Evolutionary conservation across 2,329 filamentous ascomycete species (phyloP).

Genomic region (Fusarium napiforme): DNA sequence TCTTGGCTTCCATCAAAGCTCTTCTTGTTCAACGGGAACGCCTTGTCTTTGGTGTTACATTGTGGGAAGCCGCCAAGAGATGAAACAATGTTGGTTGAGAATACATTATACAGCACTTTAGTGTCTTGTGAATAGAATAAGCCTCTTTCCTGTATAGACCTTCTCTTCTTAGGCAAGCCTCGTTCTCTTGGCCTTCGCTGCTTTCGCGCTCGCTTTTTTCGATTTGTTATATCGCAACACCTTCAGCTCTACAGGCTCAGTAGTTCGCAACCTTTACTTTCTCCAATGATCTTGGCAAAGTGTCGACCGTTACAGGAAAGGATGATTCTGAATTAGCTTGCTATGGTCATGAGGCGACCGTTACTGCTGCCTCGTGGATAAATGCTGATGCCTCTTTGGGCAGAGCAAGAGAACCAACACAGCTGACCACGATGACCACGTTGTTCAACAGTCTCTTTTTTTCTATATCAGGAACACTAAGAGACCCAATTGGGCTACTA

Average conservation of each 20-base stretch:
- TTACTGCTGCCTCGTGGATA: background rate
- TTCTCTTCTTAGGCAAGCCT: background rate
- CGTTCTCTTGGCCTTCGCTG: background rate
- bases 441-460: background rate
- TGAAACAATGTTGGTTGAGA: background rate
- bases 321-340: background rate
- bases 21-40: background rate
- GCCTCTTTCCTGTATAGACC: background rate
- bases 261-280: background rate
- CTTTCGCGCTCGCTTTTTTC: background rate
- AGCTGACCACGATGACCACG: background rate
- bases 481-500: background rate
- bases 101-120: background rate
- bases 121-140: background rate
- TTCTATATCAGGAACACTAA: background rate
- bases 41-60: background rate
- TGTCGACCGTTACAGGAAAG: background rate
- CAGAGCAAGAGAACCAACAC: background rate
- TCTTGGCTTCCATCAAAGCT: constrained; percentile 16
- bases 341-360: background rate
- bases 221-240: background rate
- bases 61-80: background rate
- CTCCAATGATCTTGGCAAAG: background rate
- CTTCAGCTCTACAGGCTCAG: background rate
- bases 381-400: background rate